Base-by-base conservation (phyloP, 1,284 basidiomycete species). In the Cutaneotrichosporon daszewskae region DNA sequence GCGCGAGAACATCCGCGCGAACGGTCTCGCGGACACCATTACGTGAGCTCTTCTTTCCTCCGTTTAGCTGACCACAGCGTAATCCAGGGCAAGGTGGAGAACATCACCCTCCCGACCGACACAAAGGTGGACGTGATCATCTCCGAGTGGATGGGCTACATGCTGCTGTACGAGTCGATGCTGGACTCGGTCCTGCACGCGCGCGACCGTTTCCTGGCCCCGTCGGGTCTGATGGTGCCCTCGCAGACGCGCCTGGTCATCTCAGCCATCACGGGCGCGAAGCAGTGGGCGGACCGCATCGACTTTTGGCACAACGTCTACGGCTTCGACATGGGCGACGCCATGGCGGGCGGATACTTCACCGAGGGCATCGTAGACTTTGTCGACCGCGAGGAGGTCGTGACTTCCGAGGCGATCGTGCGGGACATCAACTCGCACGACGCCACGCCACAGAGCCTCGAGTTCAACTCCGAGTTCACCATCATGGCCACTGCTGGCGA, bases 81-180 rank as follows among this genome's bases (percentile, higher is more conserved):
- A 20, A 79, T 92, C 51, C 81, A 79, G 42, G 87, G 88, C 32
- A 94, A 92, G 67, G 78, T 96, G 3, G 92, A 96, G 69, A 81
- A 90, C 31, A 82, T 96, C 45, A 69, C 68, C 8, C 72, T 87
- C 10, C 67, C 71, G 1, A 83, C 87, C 3, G 79, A 82, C 19
- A 75, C 79, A 13, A 77, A 87, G 38, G 91, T 97, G 26, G 92
- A 97, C 66, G 78, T 97, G 40, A 90, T 98, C 64, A 77, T 97
- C 38, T 91, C 87, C 23, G 94, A 98, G 71, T 98, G 94, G 94
- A 97, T 97, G 94, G 71, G 88, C 4, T 91, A 91, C 62, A 85
- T 85, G 26, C 75, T 91, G 19, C 77, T 95, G 18, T 97, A 97
- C 70, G 94, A 98, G 71, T 88, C 85, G 34, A 97, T 97, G 94